Base-by-base conservation (phyloP, 164 flowering plant genomes). In the Vitis rupestris region DNA sequence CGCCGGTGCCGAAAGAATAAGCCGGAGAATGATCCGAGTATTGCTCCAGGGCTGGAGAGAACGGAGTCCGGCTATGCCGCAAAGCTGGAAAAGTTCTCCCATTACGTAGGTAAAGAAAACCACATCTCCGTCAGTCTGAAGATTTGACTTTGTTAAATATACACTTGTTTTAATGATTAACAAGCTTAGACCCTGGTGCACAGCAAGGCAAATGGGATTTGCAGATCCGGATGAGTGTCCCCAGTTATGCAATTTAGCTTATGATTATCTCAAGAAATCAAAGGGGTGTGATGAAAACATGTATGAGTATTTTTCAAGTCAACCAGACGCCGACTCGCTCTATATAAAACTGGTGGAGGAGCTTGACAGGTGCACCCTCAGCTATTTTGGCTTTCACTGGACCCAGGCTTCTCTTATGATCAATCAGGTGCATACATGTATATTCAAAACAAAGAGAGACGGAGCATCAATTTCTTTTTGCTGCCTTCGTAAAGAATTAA, bases 331-430 rank as follows among this genome's bases (percentile, higher is more conserved):
- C 0, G 88, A 89, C 1, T 70, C 79, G 29, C 65, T 93, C 23
- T 91, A 72, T 63, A 82, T 76, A 44, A 89, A 83, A 75, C 83
- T 95, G 15, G 66, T 87, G 9, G 88, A 90, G 56, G 99, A 95
- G 70, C 75, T 95, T 19, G 98, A 95, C 44, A 79, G 80, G 68
- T 95, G 98, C 76, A 86, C 89, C 56, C 85, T 93, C 47, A 77
- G 81, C 9, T 95, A 93, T 51, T 95, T 95, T 71, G 88, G 90
- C 3, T 95, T 88, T 68, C 87, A 95, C 67, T 95, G 99, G 99
- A 75, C 54, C 65, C 90, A 89, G 17, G 81, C 91, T 70, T 66
- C 91, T 53, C 51, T 50, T n/a, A 76, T 88, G 76, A 83, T 95
- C 67, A 78, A 57, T 70, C 92, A 91, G 96, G 99, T 91, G 78